phyloP scores from a whole-genome alignment of 148 eudicot genomes.

The Chenopodium formosanum region DNA sequence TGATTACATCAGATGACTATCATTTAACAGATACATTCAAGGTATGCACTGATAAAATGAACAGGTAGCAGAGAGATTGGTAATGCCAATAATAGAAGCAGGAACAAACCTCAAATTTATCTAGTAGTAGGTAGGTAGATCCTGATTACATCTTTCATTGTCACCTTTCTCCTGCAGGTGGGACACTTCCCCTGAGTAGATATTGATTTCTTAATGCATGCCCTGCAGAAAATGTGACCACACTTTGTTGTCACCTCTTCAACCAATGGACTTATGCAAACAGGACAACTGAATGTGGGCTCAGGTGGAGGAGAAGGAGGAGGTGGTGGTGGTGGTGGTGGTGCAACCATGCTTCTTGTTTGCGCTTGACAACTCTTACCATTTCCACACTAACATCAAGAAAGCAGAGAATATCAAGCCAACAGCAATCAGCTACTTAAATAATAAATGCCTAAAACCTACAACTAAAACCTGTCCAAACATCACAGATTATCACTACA shows the following conservation, averaged over 20 bases:
- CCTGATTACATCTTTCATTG: conserved; percentile 60
- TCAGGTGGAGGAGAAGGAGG: conserved; percentile 61
- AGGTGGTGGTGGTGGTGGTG: conserved; percentile 49
- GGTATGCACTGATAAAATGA: neutral
- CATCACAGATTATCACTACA: neutral
- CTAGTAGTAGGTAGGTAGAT: conserved; percentile 72
- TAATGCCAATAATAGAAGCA: conserved; percentile 3
- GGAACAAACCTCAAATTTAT: conserved; percentile 39
- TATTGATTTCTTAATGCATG: conserved; percentile 64
- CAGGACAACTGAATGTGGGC: conserved; percentile 70
- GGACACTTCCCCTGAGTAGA: conserved; percentile 79
- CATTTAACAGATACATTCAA: neutral
- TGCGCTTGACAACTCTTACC: neutral
- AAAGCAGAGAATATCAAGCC: neutral
- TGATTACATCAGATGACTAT: neutral
- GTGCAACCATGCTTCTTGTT: conserved; percentile 18
- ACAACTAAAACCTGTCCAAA: neutral
- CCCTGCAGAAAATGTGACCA: conserved; percentile 94
- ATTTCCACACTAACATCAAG: conserved; percentile 38
- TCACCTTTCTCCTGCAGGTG: conserved; percentile 74
- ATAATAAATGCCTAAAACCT: neutral
- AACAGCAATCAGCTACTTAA: neutral
- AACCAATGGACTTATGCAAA: conserved; percentile 74
- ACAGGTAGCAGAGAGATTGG: neutral
- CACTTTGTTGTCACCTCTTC: conserved; percentile 88